Conservation (phyloP, 805 yeast genomes). For the Metschnikowia kofuensis region DNA sequence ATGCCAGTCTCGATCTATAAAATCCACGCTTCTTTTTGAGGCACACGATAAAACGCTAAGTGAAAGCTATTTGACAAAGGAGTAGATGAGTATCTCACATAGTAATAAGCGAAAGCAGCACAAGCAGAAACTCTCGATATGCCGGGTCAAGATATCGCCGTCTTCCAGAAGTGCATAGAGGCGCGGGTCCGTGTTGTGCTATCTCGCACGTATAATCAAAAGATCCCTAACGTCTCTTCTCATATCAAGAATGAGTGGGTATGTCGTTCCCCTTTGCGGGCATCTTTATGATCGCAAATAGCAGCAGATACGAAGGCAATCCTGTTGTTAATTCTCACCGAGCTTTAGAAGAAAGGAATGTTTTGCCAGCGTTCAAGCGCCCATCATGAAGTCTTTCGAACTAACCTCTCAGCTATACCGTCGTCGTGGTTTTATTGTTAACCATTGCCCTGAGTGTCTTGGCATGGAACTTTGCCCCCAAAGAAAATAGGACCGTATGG, state of each 20-base stretch:
- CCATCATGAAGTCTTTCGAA: not conserved
- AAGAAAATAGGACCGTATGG: constrained; percentile 55
- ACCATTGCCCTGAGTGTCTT: constrained; percentile 57
- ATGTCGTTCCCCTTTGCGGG: constrained; percentile 4
- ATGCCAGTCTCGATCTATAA: too few relatives aligned
- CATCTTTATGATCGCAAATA: too few relatives aligned
- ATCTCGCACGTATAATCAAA: constrained; percentile 4
- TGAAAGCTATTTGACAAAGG: too few relatives aligned
- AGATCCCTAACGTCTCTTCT: not conserved
- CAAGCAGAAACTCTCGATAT: not conserved
- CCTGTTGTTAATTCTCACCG: too few relatives aligned
- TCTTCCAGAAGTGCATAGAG: not conserved
- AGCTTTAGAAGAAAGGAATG: not conserved
- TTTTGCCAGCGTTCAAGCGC: too few relatives aligned
- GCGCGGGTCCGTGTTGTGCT: constrained; percentile 9
- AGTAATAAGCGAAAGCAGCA: too few relatives aligned
- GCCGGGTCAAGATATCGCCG: not conserved
- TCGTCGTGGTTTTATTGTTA: constrained; percentile 58
- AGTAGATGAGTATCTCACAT: too few relatives aligned
- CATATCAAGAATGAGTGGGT: constrained; percentile 18
- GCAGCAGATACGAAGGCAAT: too few relatives aligned
- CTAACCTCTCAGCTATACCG: constrained; percentile 54
- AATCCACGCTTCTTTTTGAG: too few relatives aligned
- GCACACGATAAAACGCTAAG: too few relatives aligned
- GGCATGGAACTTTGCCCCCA: constrained; percentile 86